phyloP scores from a whole-genome alignment of 129 eudicot species.

The Apium graveolens region DNA sequence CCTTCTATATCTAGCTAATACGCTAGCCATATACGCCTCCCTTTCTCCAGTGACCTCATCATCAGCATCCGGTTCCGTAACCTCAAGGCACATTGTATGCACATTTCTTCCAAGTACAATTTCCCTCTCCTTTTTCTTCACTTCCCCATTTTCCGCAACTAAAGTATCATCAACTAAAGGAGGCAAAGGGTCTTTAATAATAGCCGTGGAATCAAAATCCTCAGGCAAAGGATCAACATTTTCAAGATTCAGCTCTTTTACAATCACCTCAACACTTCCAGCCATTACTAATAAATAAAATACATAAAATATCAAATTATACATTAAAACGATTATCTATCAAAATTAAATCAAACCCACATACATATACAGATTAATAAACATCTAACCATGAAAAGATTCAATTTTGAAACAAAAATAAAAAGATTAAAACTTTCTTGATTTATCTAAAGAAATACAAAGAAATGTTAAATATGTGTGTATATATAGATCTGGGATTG shows the following conservation, averaged over 20 bases:
- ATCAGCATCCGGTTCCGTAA: slow-evolving; percentile 60
- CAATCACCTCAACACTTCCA: slow-evolving; percentile 12
- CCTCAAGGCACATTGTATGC: slow-evolving; percentile 39
- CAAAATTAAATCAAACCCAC: not conserved
- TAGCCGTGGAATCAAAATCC: slow-evolving; percentile 23
- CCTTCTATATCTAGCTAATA: slow-evolving; percentile 52
- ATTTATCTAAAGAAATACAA: not conserved
- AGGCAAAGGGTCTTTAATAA: slow-evolving; percentile 19
- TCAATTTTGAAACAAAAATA: not conserved
- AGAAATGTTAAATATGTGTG: not conserved
- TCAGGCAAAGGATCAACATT: slow-evolving; percentile 19
- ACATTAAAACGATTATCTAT: not conserved
- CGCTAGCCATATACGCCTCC: slow-evolving; percentile 58
- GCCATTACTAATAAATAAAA: slow-evolving; percentile 8
- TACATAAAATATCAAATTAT: not conserved
- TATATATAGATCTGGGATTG: not conserved
- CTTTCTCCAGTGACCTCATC: slow-evolving; percentile 59
- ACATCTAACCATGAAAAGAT: not conserved
- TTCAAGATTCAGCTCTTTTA: slow-evolving; percentile 4
- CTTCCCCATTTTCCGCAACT: slow-evolving; percentile 8
- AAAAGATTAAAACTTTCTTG: not conserved
- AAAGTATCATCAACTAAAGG: slow-evolving; percentile 13
- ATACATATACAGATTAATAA: not conserved
- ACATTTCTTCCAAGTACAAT: slow-evolving; percentile 54
- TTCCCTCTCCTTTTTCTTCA: slow-evolving; percentile 29